Conservation (phyloP, 257 asterid genomes). For the Phtheirospermum japonicum region DNA sequence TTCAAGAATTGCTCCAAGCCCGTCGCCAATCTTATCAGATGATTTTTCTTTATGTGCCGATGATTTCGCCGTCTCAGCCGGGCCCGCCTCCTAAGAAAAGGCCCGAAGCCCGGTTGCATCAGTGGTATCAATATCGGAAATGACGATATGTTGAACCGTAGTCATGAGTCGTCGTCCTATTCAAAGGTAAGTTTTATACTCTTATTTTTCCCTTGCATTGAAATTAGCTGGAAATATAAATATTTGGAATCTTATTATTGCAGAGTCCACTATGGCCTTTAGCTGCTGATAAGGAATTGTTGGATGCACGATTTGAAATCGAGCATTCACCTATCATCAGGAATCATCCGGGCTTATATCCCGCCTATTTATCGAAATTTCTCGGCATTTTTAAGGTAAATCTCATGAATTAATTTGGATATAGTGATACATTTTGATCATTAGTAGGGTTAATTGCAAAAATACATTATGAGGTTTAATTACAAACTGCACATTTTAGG, state of each 20-base stretch:
- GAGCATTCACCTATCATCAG: conserved; percentile 33
- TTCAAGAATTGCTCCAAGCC: not conserved
- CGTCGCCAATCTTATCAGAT: not conserved
- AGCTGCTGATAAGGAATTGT: conserved; percentile 47
- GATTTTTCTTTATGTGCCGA: not conserved
- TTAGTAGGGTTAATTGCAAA: no score
- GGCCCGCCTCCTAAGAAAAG: conserved; percentile 25
- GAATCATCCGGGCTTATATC: conserved; percentile 37
- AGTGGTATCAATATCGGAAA: conserved; percentile 44
- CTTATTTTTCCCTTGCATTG: not conserved
- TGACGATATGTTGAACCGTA: conserved; percentile 50
- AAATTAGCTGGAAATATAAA: not conserved
- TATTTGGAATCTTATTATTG: conserved; percentile 2
- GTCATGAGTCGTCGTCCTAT: conserved; percentile 35
- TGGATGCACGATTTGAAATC: conserved; percentile 43
- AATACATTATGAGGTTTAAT: no score
- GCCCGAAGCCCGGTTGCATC: conserved; percentile 19
- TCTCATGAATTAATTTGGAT: no score
- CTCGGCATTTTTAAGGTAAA: conserved; percentile 51
- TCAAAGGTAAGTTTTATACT: conserved; percentile 37
- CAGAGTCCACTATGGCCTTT: conserved; percentile 60
- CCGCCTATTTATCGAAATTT: conserved; percentile 61
- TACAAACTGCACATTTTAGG: no score
- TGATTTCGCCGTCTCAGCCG: conserved; percentile 30
- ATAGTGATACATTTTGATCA: no score